Base-by-base conservation (phyloP, 2,329 filamentous ascomycete species). In the Phaeosphaeriaceae sp. region DNA sequence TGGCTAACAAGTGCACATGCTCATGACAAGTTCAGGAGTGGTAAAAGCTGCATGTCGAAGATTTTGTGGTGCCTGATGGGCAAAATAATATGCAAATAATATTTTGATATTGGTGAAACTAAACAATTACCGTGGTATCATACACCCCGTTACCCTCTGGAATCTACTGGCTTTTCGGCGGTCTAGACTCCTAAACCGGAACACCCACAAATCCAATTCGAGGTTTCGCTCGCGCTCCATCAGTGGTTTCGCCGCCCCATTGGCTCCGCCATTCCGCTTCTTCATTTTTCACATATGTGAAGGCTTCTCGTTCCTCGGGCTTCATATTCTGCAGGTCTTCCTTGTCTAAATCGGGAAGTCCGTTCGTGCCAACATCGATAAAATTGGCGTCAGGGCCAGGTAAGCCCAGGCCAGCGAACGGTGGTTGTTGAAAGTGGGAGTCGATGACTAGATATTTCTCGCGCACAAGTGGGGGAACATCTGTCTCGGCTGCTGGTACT, bases 261-360 rank as follows among this genome's bases (percentile, higher is more conserved):
- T 81, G 82, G 26, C 74, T 77, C 70, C 89, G 89, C 89, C 92
- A 97, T 45, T 81, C 75, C 52, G 75, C 72, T 72, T 96, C 90
- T 46, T 81, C 79, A 9, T 76, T 75, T 42, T 86, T 77, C 3
- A 90, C 87, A 44, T 82, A 78, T 42, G 91, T 79, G 54, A 96
- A 92, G 0, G 89, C 88, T 30, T 79, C 76, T 30, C 88, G 83
- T 70, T 90, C 94, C 55, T 90, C 86, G 1, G 81, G 73, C 1
- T 87, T 88, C 50, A 92, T 77, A 50, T 88, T 79, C 23, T 84
- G 81, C 48, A 83, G 78, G 55, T 91, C 79, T 8, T 90, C 87
- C 41, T 85, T 80, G 1, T 86, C 74, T 6, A 92, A 79, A 34
- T 82, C 79, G n/a, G 78, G 76, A 7, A 92, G 77, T 3, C 89